Conservation (phyloP, 768 basidiomycete species). For the Boletus coccyginus region DNA sequence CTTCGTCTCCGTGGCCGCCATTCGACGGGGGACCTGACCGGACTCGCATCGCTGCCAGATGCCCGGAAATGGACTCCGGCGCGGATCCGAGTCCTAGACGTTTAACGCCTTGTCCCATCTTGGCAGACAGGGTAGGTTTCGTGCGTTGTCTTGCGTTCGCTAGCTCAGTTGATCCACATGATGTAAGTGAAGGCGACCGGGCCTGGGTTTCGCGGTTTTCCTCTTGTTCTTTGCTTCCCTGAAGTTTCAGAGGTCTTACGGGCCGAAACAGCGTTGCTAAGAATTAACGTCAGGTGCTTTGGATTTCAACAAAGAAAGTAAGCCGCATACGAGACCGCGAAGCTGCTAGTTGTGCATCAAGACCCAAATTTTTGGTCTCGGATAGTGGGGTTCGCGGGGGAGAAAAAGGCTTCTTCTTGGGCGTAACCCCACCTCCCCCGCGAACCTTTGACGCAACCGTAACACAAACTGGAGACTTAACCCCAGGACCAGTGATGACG, state of each 20-base stretch:
- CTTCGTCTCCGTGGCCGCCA: background rate
- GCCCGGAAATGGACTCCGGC: conserved; percentile 29
- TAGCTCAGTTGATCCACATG: conserved; percentile 1
- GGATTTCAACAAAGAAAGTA: background rate
- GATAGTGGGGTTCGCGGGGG: conserved; percentile 21
- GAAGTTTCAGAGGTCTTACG: conserved; percentile 14
- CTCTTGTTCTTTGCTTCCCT: conserved; percentile 4
- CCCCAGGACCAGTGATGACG: background rate
- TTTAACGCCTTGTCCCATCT: conserved; percentile 3
- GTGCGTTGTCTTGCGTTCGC: conserved; percentile 3
- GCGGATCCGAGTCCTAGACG: conserved; percentile 17
- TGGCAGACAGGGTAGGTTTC: conserved; percentile 16
- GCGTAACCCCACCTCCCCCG: conserved; percentile 18
- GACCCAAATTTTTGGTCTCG: conserved; percentile 20
- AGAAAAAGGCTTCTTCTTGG: conserved; percentile 25
- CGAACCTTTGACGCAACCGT: conserved; percentile 18
- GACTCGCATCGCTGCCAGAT: conserved; percentile 22
- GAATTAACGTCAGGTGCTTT: conserved; percentile 1
- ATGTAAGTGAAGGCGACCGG: conserved; percentile 2
- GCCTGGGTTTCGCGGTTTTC: background rate
- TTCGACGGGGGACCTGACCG: conserved; percentile 13
- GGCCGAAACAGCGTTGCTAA: conserved; percentile 12
- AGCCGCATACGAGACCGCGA: conserved; percentile 22
- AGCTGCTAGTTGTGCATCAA: conserved; percentile 6
- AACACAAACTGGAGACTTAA: conserved; percentile 22